A percentile compares a stretch with the other conserved stretches of the same genome.
Evolutionary conservation across 306 rosid genomes (phyloP).

Genomic region (Begonia loranthoides): DNA sequence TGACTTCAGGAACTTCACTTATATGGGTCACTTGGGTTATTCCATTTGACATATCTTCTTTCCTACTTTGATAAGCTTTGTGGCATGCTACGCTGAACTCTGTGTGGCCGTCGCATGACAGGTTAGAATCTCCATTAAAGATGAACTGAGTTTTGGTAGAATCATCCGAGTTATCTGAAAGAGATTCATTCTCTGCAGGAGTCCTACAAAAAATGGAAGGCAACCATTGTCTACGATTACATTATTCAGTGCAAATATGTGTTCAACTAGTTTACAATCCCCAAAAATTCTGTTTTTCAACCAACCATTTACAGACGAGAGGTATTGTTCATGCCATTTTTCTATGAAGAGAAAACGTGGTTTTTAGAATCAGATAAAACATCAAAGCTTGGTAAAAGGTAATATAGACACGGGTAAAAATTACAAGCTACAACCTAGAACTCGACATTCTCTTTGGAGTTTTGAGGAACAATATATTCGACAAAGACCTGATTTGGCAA

Average conservation of each 20-base stretch:
- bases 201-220: constrained; percentile 38
- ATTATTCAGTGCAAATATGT: background rate
- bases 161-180: constrained; percentile 46
- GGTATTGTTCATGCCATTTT: too few relatives aligned
- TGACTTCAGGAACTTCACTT: constrained; percentile 38
- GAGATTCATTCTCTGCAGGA: constrained; percentile 55
- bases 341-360: too few relatives aligned
- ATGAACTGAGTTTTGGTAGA: constrained; percentile 31
- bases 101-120: constrained; percentile 25
- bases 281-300: too few relatives aligned
- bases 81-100: constrained; percentile 57
- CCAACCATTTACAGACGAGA: too few relatives aligned
- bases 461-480: background rate
- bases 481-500: too few relatives aligned
- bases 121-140: constrained; percentile 37
- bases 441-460: too few relatives aligned
- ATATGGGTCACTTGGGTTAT: constrained; percentile 23
- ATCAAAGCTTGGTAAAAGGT: too few relatives aligned
- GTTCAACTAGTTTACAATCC: too few relatives aligned
- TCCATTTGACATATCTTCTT: constrained; percentile 24
- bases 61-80: constrained; percentile 23
- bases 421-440: too few relatives aligned
- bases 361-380: too few relatives aligned
- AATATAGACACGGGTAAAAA: too few relatives aligned
- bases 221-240: constrained; percentile 14